phyloP scores from a whole-genome alignment of 2,329 filamentous ascomycete species.

The Penicillium sp. region DNA sequence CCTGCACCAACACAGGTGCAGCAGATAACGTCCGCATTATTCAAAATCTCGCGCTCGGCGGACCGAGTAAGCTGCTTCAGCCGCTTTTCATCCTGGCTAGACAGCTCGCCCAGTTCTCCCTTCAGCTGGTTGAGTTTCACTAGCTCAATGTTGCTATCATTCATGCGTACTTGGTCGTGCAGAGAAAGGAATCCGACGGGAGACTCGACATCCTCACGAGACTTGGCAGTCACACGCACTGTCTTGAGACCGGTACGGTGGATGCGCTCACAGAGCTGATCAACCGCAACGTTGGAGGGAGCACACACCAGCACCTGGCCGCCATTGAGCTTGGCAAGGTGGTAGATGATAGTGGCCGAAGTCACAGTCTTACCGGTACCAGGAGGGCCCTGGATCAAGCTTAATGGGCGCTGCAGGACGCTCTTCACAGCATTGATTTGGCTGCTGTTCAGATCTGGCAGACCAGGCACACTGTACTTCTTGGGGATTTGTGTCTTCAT shows the following conservation, averaged over 20 bases:
- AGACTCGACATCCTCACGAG: conserved; percentile 97
- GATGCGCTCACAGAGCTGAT: conserved; percentile 95
- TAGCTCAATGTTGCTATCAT: conserved; percentile 90
- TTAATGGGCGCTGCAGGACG: conserved; percentile 86
- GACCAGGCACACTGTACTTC: conserved; percentile 90
- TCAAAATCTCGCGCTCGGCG: conserved; percentile 90
- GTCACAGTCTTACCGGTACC: conserved; percentile 98
- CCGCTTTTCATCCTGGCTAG: conserved; percentile 95
- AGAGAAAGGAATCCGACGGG: conserved; percentile 91
- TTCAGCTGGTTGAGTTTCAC: conserved; percentile 91
- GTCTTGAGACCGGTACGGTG: conserved; percentile 93
- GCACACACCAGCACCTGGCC: conserved; percentile 95
- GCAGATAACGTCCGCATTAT: conserved; percentile 95
- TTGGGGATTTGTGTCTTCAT: conserved; percentile 95
- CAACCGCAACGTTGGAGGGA: conserved; percentile 95
- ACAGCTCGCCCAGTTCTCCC: conserved; percentile 81
- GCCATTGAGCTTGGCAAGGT: conserved; percentile 89
- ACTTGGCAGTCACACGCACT: conserved; percentile 97
- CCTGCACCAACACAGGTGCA: conserved; percentile 97
- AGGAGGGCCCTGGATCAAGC: conserved; percentile 91
- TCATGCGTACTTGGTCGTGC: conserved; percentile 95
- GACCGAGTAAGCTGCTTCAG: conserved; percentile 92
- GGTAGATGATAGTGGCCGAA: conserved; percentile 97
- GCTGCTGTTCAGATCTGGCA: conserved; percentile 91
- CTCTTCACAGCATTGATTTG: conserved; percentile 96